These are phyloP conservation scores for Thelephora terrestris DNA, from an alignment of 1,284 basidiomycete species.

Conservation along the genomic window DNA sequence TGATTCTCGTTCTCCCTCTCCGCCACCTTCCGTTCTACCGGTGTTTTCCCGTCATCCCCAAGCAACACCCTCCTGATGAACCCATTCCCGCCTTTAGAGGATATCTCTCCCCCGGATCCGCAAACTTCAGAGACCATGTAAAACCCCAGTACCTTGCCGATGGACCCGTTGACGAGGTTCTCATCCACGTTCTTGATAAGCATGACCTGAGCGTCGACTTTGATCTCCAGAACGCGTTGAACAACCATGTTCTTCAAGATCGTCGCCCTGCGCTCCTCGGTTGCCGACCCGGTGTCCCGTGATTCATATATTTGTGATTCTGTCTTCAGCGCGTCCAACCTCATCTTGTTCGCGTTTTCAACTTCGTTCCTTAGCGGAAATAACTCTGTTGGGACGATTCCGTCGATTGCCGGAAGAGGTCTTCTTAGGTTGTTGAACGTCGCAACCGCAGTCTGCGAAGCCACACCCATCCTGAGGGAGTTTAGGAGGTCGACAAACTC, in stretches of 20 bases:
- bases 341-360: conserved; percentile 34
- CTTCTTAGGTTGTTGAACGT: conserved; percentile 39
- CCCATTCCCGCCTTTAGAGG: conserved; percentile 15
- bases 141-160: conserved; percentile 27
- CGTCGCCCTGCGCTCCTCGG: conserved; percentile 18
- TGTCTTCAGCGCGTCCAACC: conserved; percentile 17
- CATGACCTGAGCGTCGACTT: conserved; percentile 60
- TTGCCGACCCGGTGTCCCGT: conserved; percentile 37
- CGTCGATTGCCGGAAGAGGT: conserved; percentile 27
- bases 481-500: conserved; percentile 88
- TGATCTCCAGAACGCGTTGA: conserved; percentile 25
- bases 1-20: conserved; percentile 12
- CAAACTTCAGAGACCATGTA: conserved; percentile 13
- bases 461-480: conserved; percentile 74
- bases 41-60: conserved; percentile 26
- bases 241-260: conserved; percentile 28
- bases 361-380: conserved; percentile 62
- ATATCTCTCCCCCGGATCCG: conserved; percentile 11
- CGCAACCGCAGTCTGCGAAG: conserved; percentile 30
- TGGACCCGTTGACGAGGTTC: conserved; percentile 26
- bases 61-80: conserved; percentile 23
- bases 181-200: conserved; percentile 56
- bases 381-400: conserved; percentile 47
- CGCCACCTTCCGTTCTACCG: conserved; percentile 22
- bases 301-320: conserved; percentile 25